Conservation (phyloP, 257 asterid genomes). For the Echium plantagineum region DNA sequence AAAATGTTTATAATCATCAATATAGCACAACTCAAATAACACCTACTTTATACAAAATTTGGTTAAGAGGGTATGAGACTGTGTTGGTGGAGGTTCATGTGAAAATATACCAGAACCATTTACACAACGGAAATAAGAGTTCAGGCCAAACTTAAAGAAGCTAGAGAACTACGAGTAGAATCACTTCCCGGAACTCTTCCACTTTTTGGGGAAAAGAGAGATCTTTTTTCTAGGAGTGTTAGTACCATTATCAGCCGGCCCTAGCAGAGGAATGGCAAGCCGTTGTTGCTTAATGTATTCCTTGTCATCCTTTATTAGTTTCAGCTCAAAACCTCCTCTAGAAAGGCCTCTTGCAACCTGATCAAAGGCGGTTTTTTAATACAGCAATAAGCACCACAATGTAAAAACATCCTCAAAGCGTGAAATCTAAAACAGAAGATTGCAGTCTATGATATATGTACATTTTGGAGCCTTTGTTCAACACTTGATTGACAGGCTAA, state of each 20-base stretch:
- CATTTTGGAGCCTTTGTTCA: too few species aligned
- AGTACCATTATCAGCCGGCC: slow-evolving; percentile 35
- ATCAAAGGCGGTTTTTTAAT: not conserved
- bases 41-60: not conserved
- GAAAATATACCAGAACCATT: not conserved
- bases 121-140: slow-evolving; percentile 1
- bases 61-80: not conserved
- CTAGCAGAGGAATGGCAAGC: slow-evolving; percentile 36
- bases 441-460: too few species aligned
- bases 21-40: not conserved
- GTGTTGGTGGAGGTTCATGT: not conserved
- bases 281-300: slow-evolving; percentile 19
- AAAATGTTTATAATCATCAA: not conserved
- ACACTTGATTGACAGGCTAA: too few species aligned
- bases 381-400: not conserved
- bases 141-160: slow-evolving; percentile 7
- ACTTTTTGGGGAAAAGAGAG: slow-evolving; percentile 63
- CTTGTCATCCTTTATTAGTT: slow-evolving; percentile 46
- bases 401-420: not conserved
- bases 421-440: too few species aligned
- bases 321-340: slow-evolving; percentile 79
- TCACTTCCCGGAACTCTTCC: slow-evolving; percentile 53
- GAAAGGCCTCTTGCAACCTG: slow-evolving; percentile 84
- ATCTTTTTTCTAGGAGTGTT: slow-evolving; percentile 31
- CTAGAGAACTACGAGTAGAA: not conserved